phyloP scores from a whole-genome alignment of 148 eudicot genomes.

The Vaccinium macrocarpon region DNA sequence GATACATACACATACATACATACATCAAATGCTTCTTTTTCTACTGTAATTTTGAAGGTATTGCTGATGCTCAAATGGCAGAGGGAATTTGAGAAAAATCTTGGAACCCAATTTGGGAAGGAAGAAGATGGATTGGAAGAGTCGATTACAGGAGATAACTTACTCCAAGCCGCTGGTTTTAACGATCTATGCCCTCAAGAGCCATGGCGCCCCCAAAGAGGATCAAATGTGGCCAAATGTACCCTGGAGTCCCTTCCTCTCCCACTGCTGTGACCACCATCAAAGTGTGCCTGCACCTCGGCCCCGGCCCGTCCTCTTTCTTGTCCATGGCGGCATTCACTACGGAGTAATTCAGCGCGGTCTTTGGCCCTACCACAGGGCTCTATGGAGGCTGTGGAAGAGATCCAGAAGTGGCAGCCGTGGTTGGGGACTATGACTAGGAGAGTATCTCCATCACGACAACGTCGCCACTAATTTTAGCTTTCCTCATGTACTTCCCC shows the following conservation, averaged over 20 bases:
- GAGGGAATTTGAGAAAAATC: too few relatives aligned
- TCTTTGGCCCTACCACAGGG: conserved; percentile 68
- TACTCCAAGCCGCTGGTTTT: too few relatives aligned
- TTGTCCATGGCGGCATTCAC: conserved; percentile 84
- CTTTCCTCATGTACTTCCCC: conserved; percentile 76
- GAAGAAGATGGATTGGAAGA: too few relatives aligned
- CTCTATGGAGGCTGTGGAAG: conserved; percentile 26
- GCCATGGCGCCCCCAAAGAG: conserved; percentile 97
- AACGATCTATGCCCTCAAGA: conserved; percentile 91
- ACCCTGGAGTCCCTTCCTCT: conserved; percentile 77
- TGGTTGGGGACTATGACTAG: conserved; percentile 23
- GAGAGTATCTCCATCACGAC: conserved; percentile 58
- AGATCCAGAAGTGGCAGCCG: conserved; percentile 12
- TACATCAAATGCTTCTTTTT: too few relatives aligned
- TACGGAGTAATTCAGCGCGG: conserved; percentile 77
- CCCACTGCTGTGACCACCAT: conserved; percentile 93
- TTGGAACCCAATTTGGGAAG: too few relatives aligned
- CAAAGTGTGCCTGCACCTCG: conserved; percentile 90
- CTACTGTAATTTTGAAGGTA: too few relatives aligned
- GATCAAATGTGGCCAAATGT: conserved; percentile 82
- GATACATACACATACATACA: too few relatives aligned
- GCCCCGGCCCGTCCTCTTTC: conserved; percentile 95
- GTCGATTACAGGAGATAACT: too few relatives aligned
- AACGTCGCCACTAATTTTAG: conserved; percentile 49
- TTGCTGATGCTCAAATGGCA: too few relatives aligned